Evolutionary conservation across 2,329 filamentous ascomycete species (phyloP).

Genomic region (Clonostachys solani): DNA sequence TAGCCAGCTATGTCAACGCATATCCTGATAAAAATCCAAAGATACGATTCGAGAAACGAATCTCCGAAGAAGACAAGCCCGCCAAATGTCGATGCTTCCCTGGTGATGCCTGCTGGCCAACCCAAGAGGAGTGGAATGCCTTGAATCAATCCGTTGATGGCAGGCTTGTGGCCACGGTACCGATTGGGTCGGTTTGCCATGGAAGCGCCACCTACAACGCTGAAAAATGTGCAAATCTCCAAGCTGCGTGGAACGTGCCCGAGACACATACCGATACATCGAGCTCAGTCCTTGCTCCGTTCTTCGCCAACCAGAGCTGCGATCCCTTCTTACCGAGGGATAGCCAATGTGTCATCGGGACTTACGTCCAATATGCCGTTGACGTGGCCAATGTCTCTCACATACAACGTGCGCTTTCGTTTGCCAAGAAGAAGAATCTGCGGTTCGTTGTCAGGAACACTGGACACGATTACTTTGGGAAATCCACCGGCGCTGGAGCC

Average conservation of each 20-base stretch:
- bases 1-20: too few relatives aligned
- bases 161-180: too few relatives aligned
- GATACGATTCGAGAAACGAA: too few relatives aligned
- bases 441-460: slow-evolving; percentile 43
- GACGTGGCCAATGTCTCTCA: slow-evolving; percentile 5
- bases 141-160: too few relatives aligned
- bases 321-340: slow-evolving; percentile 20
- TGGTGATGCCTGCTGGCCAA: too few relatives aligned
- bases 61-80: too few relatives aligned
- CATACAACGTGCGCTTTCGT: slow-evolving; percentile 14
- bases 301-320: slow-evolving; percentile 20
- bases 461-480: slow-evolving; percentile 32
- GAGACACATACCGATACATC: background rate
- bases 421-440: slow-evolving; percentile 33
- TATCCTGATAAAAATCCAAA: too few relatives aligned
- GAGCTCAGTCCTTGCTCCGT: slow-evolving; percentile 16
- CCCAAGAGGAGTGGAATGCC: too few relatives aligned
- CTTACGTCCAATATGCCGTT: slow-evolving; percentile 19
- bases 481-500: slow-evolving; percentile 24
- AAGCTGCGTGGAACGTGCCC: background rate
- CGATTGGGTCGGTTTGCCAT: too few relatives aligned
- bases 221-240: too few relatives aligned
- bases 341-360: slow-evolving; percentile 27
- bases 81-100: too few relatives aligned
- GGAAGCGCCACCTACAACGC: too few relatives aligned